A percentile compares a stretch with the other conserved stretches of the same genome.
Conservation (phyloP, 129 eudicot species). For the Arctium minus region DNA sequence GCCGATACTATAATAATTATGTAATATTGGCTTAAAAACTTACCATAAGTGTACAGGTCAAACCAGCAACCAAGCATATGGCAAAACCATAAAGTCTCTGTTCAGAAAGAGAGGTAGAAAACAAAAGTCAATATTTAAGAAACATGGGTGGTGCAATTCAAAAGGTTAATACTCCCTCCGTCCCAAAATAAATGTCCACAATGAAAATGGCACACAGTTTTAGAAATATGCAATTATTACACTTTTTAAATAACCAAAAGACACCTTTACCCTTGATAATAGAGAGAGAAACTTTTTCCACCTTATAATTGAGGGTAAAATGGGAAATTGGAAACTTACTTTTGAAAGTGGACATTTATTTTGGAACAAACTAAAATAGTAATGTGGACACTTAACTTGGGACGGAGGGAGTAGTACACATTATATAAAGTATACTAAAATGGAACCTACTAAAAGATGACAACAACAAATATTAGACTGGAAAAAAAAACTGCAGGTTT, state of each 20-base stretch:
- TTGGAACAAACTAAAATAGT: no score
- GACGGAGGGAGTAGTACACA: not conserved
- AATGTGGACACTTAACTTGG: no score
- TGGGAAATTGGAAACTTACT: no score
- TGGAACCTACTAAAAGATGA: not conserved
- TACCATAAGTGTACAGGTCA: conserved; percentile 96
- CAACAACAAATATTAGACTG: not conserved
- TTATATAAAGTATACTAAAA: not conserved
- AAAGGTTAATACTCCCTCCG: not conserved
- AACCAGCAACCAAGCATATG: conserved; percentile 86
- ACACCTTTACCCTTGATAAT: no score
- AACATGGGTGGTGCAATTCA: not conserved
- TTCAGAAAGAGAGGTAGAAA: conserved; percentile 10
- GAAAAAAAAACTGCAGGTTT: not conserved
- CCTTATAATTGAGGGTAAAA: no score
- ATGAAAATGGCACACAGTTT: no score
- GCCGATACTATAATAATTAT: not conserved
- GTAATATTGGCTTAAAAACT: conserved; percentile 26
- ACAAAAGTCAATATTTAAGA: conserved; percentile 14
- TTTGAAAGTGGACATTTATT: no score
- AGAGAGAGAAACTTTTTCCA: no score
- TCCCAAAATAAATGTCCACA: no score
- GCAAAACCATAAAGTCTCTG: conserved; percentile 94
- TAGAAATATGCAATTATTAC: no score
- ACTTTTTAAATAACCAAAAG: no score